A percentile compares a stretch with the other conserved stretches of the same genome.
phyloP scores from a whole-genome alignment of 2,329 filamentous ascomycete species.

The Penicillium polonicum region DNA sequence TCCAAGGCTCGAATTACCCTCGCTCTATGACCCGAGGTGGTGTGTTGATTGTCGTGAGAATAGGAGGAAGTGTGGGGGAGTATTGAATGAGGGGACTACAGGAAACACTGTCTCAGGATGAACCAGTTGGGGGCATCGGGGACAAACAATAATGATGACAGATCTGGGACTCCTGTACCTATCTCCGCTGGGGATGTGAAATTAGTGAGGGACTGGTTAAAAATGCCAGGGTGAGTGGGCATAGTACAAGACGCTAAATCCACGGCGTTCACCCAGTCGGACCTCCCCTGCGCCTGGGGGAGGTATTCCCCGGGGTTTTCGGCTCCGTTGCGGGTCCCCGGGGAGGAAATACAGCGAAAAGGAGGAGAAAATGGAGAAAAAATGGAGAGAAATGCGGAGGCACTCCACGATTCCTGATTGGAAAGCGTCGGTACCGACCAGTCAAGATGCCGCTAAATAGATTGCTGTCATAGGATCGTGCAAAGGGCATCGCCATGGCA shows the following conservation, averaged over 20 bases:
- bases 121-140: not conserved
- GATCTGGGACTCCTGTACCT: not conserved
- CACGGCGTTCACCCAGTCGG: not conserved
- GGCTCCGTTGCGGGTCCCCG: conserved; percentile 10
- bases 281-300: not conserved
- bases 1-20: not conserved
- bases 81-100: too few species aligned
- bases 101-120: too few species aligned
- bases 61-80: too few species aligned
- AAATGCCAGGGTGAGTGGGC: conserved; percentile 12
- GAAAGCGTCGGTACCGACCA: not conserved
- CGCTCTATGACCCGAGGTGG: too few species aligned
- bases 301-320: conserved; percentile 17
- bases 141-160: not conserved
- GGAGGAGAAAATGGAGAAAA: too few species aligned
- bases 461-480: not conserved
- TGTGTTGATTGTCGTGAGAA: not conserved
- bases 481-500: conserved; percentile 13
- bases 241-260: conserved; percentile 4
- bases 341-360: not conserved
- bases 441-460: not conserved
- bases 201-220: not conserved
- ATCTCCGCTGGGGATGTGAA: conserved; percentile 6
- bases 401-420: conserved; percentile 14
- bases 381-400: conserved; percentile 26